These are phyloP conservation scores for Bruguiera hainesii DNA, from an alignment of 441 rosid species.

Conservation along the genomic window DNA sequence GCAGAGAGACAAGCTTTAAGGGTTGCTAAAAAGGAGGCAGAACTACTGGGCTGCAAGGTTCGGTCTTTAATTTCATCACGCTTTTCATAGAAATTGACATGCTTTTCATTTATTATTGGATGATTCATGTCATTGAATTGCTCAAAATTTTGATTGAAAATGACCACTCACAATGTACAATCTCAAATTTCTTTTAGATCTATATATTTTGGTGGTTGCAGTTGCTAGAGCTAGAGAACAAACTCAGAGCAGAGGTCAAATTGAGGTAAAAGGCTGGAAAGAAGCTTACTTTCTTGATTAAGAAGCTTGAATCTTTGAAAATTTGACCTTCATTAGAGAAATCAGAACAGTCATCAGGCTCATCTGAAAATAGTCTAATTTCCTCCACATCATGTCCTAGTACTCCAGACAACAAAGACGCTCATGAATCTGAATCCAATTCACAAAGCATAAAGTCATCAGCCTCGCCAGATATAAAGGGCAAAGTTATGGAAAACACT, in stretches of 20 bases:
- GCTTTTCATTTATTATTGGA: background rate
- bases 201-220: slow-evolving; percentile 18
- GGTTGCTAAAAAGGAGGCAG: slow-evolving; percentile 59
- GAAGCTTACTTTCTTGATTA: slow-evolving; percentile 48
- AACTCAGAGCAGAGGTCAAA: slow-evolving; percentile 60
- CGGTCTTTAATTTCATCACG: background rate
- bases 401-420: slow-evolving; percentile 25
- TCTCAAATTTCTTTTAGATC: slow-evolving; percentile 6
- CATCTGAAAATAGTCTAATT: slow-evolving; percentile 32
- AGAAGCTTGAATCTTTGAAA: slow-evolving; percentile 58
- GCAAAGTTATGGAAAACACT: slow-evolving; percentile 18
- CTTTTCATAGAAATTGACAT: no score
- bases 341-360: slow-evolving; percentile 31
- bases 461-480: slow-evolving; percentile 14
- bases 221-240: slow-evolving; percentile 60
- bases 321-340: slow-evolving; percentile 27
- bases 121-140: background rate
- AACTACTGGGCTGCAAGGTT: slow-evolving; percentile 56
- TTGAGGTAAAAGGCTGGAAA: slow-evolving; percentile 61
- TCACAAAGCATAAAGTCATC: slow-evolving; percentile 15
- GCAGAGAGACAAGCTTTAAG: slow-evolving; percentile 84
- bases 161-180: background rate
- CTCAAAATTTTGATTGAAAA: background rate
- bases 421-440: slow-evolving; percentile 24
- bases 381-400: slow-evolving; percentile 40